Evolutionary conservation across 805 yeast species (phyloP), one percentile per base, ranked within the genome.

Genomic region (Ogataea sp.): DNA sequence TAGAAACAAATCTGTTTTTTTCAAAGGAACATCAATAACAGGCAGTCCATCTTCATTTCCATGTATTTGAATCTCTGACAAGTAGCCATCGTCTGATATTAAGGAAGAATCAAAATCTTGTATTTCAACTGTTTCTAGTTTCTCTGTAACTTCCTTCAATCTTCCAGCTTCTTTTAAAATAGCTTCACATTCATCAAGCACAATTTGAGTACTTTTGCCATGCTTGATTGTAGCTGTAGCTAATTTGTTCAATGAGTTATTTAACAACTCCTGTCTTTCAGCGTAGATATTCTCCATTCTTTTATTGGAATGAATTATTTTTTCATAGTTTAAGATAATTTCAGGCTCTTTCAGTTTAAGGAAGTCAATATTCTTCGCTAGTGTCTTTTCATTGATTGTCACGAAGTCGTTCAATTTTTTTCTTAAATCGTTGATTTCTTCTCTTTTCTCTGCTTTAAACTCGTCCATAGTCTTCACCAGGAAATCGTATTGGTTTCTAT

Each of bases 401-500:
- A 73, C 62, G 45, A 63, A 70, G 1, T 47, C 41, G 9, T 61
- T 59, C 29, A 77, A 55, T 43, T 60, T 56, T 1, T 52, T 44
- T 25, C 65, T 59, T 36, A 78, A 48, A 5, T 51, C 52, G 8
- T 49, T 47, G 11, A 79, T 45, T 50, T 77, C 75, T 32, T 56
- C 50, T 37, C 58, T 65, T 47, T 73, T 75, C 41, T 70, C 70
- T 14, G 51, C 57, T 48, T 74, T 73, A 52, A 73, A 77, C 41
- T 75, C 53, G 10, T 18, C 18, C 3, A 30, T 17, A 17, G 3
- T 17, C 3, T 6, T 6, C 16, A 7, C 18, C 13, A 81, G 53
- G 0, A 79, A 70, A 45, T 79, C 82, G 53, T 80, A 78, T 6
- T 81, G 71, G 23, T 67, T 67, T 48, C 77, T 73, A 45, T 78